These are phyloP conservation scores for Daldinia decipiens DNA, from an alignment of 495 filamentous ascomycete species.

Conservation along the genomic window DNA sequence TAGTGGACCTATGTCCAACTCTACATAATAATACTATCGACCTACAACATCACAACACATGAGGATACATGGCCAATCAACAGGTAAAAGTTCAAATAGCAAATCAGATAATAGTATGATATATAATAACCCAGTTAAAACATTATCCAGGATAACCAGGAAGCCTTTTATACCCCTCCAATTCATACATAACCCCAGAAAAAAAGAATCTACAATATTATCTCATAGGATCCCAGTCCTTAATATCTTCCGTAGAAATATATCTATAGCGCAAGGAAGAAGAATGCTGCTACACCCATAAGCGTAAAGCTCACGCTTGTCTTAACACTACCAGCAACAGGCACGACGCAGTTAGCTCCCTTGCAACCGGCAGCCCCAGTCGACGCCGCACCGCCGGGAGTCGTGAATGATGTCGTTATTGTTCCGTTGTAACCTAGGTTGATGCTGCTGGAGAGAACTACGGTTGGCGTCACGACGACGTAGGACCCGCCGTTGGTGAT, in stretches of 20 bases:
- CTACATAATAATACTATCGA: not conserved
- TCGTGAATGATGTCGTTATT: constrained; percentile 21
- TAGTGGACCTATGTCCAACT: too few relatives aligned
- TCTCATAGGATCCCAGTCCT: not conserved
- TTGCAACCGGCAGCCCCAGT: constrained; percentile 18
- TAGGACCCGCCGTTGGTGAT: constrained; percentile 31
- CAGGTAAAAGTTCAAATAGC: not conserved
- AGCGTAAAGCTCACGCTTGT: constrained; percentile 47
- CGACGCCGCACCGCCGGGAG: not conserved
- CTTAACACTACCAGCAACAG: constrained; percentile 46
- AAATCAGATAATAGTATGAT: constrained; percentile 1
- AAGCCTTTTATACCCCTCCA: not conserved
- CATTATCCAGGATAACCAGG: not conserved
- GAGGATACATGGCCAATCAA: not conserved
- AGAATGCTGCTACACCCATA: constrained; percentile 44
- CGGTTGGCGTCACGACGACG: constrained; percentile 35
- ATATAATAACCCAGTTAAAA: not conserved
- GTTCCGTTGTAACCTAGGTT: constrained; percentile 37
- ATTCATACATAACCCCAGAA: not conserved
- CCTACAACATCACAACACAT: not conserved
- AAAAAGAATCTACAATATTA: constrained; percentile 3
- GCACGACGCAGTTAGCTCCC: constrained; percentile 26
- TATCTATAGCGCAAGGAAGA: constrained; percentile 47
- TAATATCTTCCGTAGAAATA: not conserved
- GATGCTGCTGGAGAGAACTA: constrained; percentile 32